Evolutionary conservation across 345 rosid species (phyloP).

Genomic region (Conringia planisiliqua): DNA sequence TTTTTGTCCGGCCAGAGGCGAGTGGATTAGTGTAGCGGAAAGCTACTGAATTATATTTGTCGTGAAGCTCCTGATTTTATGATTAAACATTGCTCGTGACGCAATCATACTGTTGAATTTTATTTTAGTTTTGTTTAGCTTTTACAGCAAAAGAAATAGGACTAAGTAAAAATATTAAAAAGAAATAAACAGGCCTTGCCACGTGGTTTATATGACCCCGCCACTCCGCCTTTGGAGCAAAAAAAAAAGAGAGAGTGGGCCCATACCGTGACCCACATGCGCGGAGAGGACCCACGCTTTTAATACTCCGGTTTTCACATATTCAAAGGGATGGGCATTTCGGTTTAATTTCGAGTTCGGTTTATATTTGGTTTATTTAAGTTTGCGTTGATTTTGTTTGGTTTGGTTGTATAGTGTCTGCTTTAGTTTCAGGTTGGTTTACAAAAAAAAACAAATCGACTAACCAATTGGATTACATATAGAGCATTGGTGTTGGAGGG

Average conservation of each 20-base stretch:
- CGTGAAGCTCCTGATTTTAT: conserved; percentile 7
- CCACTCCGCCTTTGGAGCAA: conserved; percentile 19
- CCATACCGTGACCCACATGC: conserved; percentile 21
- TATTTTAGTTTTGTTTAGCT: neutral
- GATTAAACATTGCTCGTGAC: conserved; percentile 35
- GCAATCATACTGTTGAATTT: conserved; percentile 27
- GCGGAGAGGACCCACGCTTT: neutral
- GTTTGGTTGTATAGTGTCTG: too few species aligned
- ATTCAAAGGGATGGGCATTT: neutral
- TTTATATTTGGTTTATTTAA: too few species aligned
- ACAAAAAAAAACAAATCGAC: too few species aligned
- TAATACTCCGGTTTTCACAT: neutral
- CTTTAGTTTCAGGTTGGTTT: too few species aligned
- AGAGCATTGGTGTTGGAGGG: too few species aligned
- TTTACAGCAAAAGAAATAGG: conserved; percentile 12
- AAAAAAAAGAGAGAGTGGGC: neutral
- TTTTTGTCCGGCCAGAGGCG: neutral
- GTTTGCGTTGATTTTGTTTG: too few species aligned
- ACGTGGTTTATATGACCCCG: conserved; percentile 25
- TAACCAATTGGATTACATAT: neutral
- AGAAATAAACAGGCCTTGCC: conserved; percentile 13
- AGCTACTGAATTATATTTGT: neutral
- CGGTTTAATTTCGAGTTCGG: neutral
- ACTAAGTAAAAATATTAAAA: neutral
- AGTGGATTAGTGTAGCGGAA: conserved; percentile 15